Percentiles rank a stretch among this genome's conserved stretches.
These are phyloP conservation scores for Annulohypoxylon nitens DNA, from an alignment of 495 filamentous ascomycete genomes.

Conservation along the genomic window DNA sequence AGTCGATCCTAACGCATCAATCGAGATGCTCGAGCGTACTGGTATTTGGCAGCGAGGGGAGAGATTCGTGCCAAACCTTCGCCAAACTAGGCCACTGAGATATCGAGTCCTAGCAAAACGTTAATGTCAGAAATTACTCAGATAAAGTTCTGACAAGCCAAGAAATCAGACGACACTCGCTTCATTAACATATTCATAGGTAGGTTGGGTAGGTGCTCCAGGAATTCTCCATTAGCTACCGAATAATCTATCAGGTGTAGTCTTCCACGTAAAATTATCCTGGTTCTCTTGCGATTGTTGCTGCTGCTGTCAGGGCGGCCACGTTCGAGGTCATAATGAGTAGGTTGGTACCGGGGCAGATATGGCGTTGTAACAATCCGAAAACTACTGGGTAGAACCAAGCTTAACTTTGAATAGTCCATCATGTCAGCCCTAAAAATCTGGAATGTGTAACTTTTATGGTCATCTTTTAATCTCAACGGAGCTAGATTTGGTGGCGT, in stretches of 20 bases:
- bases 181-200: slow-evolving; percentile 5
- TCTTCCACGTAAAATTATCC: not conserved
- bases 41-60: slow-evolving; percentile 21
- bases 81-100: slow-evolving; percentile 2
- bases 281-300: not conserved
- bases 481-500: not conserved
- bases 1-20: not conserved
- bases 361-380: not conserved
- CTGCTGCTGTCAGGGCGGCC: not conserved
- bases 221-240: slow-evolving; percentile 25
- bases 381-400: not conserved
- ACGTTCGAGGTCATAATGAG: not conserved
- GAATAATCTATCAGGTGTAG: slow-evolving; percentile 15
- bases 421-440: not conserved
- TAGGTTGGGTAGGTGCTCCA: slow-evolving; percentile 2
- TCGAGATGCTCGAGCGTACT: slow-evolving; percentile 8
- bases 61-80: slow-evolving; percentile 1
- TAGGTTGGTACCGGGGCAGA: not conserved
- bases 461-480: not conserved
- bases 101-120: slow-evolving; percentile 5
- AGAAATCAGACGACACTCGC: not conserved
- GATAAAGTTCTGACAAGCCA: not conserved
- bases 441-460: not conserved
- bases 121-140: slow-evolving; percentile 1
- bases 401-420: not conserved